A percentile compares a stretch with the other conserved stretches of the same genome.
phyloP scores from a whole-genome alignment of 2,329 filamentous ascomycete species.

The Paracoccidioides brasiliensis region DNA sequence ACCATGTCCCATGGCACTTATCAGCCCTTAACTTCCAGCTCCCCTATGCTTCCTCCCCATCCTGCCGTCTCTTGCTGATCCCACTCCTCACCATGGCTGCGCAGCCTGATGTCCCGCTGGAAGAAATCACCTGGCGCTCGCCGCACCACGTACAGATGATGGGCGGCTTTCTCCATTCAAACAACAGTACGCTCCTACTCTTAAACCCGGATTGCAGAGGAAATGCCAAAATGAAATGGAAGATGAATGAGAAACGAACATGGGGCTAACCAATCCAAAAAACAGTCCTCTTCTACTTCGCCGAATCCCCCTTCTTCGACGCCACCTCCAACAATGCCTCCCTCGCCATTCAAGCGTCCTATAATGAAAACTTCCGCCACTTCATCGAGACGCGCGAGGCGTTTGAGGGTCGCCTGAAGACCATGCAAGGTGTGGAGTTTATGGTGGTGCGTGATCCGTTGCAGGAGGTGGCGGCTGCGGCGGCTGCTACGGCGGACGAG shows the following conservation, averaged over 20 bases:
- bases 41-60: not conserved
- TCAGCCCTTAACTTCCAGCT: not conserved
- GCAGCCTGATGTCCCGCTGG: slow-evolving; percentile 25
- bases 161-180: slow-evolving; percentile 33
- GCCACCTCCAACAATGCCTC: slow-evolving; percentile 47
- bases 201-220: not conserved
- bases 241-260: no score
- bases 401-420: slow-evolving; percentile 43
- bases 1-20: not conserved
- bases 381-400: slow-evolving; percentile 42
- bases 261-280: not conserved
- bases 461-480: slow-evolving; percentile 28
- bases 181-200: slow-evolving; percentile 25
- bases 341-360: slow-evolving; percentile 39
- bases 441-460: slow-evolving; percentile 46
- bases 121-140: slow-evolving; percentile 35
- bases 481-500: slow-evolving; percentile 11
- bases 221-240: not conserved
- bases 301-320: slow-evolving; percentile 51
- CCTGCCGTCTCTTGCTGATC: no score
- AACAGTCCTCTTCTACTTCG: slow-evolving; percentile 49
- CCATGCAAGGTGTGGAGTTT: slow-evolving; percentile 47
- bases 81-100: slow-evolving; percentile 18
- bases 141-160: slow-evolving; percentile 34
- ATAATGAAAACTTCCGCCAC: slow-evolving; percentile 36